Base-by-base conservation (phyloP, 2,329 filamentous ascomycete genomes). In the Fusarium chuoi region DNA sequence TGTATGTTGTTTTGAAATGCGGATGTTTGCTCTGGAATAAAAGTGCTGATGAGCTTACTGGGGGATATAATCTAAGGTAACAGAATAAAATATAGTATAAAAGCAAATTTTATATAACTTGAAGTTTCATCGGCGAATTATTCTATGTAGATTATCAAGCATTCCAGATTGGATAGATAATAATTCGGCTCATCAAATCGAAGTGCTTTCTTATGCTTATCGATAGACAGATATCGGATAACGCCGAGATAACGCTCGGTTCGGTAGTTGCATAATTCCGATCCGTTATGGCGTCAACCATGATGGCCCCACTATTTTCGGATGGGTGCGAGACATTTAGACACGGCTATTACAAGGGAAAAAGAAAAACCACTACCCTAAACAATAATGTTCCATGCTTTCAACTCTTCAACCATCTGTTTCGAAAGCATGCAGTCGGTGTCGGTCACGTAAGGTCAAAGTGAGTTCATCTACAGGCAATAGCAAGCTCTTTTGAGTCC, bases 371-470 rank as follows among this genome's bases (percentile, higher is more conserved):
- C 2, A 0, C 1, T 55, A 41, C 51, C 51, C 51, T 55, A 41
- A 7, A 41, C 26, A 10, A 41, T 28, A 55, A 55, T 55, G 51
- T 41, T 41, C 35, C 18, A 66, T 66, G 61, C 15, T 58, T 2
- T 58, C 63, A 10, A 39, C 6, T 44, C 49, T 65, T 0, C 49
- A 66, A 0, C 42, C 60, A 0, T 65, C 63, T 0, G 63, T 65
- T 1, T 66, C 49, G 0, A 66, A 66, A 18, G 61, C 63, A 4
- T 65, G 61, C 22, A 49, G 36, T 44, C 48, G 63, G 6, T 66
- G 63, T 0, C 41, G 60, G 11, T 54, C 49, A 14, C 63, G 63
- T 20, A 66, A 66, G 5, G 63, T 66, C 4, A 66, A 66, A n/a
- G 63, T 56, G 1, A 30, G 62, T 65, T 9, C 1, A 7, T 7